A percentile compares a stretch with the other conserved stretches of the same genome.
These are phyloP conservation scores for Dryadomyces sulphureus DNA, from an alignment of 2,329 filamentous ascomycete species.

Conservation along the genomic window DNA sequence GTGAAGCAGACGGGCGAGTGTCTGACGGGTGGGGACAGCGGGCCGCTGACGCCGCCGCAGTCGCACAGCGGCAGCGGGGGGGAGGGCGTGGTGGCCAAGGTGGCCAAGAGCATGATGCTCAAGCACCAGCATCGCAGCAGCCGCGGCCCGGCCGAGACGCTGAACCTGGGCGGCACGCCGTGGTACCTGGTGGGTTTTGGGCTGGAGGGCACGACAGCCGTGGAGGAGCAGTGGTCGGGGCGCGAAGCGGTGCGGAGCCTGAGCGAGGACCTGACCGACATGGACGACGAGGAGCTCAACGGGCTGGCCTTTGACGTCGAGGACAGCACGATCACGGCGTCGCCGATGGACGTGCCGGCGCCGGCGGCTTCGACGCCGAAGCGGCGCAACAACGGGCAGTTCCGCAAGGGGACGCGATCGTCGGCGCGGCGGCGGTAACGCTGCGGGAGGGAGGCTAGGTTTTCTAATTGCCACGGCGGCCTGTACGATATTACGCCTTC, in stretches of 20 bases:
- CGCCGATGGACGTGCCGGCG: constrained; percentile 11
- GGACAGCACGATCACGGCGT: constrained; percentile 28
- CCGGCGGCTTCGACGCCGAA: constrained; percentile 2
- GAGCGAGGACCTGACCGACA: constrained; percentile 79
- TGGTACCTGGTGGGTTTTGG: constrained; percentile 82
- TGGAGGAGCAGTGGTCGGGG: constrained; percentile 58
- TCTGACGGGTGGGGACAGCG: constrained; percentile 20
- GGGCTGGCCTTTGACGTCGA: constrained; percentile 45
- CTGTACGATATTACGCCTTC: not conserved
- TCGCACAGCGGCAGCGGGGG: constrained; percentile 37
- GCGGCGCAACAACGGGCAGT: constrained; percentile 5
- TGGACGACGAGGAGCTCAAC: constrained; percentile 80
- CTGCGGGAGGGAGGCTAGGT: no score
- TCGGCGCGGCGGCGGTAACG: constrained; percentile 18
- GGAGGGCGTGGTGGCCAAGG: constrained; percentile 10
- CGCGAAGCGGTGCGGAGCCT: constrained; percentile 51
- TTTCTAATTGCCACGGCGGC: no score
- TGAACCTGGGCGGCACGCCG: constrained; percentile 63
- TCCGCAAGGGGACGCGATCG: constrained; percentile 18
- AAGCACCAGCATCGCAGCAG: not conserved
- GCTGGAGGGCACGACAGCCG: constrained; percentile 62
- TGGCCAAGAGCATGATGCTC: not conserved
- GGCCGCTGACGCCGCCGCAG: constrained; percentile 51
- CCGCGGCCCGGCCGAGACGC: constrained; percentile 26
- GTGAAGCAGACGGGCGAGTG: not conserved